A percentile compares a stretch with the other conserved stretches of the same genome.
These are phyloP conservation scores for Pichia sorboxylosa DNA, from an alignment of 1,139 yeast species.

Conservation along the genomic window DNA sequence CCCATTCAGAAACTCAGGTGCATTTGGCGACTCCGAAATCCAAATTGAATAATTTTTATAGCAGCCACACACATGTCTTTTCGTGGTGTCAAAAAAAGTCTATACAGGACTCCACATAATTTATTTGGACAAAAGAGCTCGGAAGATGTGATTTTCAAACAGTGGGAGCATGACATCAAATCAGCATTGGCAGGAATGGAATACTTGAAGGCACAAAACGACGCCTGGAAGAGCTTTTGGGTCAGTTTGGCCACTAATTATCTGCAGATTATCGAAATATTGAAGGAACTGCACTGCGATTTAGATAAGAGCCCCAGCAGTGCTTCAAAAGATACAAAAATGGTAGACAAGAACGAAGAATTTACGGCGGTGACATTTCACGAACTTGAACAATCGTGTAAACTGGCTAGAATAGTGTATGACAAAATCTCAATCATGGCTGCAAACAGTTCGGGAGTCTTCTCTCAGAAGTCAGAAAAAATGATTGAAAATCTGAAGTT, in stretches of 20 bases:
- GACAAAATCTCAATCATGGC: conserved; percentile 21
- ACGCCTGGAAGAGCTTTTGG: conserved; percentile 29
- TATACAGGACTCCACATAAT: conserved; percentile 25
- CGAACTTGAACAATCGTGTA: conserved; percentile 21
- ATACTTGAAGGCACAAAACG: conserved; percentile 29
- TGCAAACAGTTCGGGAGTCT: conserved; percentile 27
- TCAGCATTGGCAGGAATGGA: conserved; percentile 34
- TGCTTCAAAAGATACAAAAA: background rate
- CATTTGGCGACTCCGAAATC: no score
- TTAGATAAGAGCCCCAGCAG: conserved; percentile 1
- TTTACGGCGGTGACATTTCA: conserved; percentile 19
- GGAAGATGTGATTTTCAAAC: conserved; percentile 33
- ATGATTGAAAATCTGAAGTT: conserved; percentile 31
- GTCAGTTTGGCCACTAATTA: conserved; percentile 28
- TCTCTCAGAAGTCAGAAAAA: conserved; percentile 27
- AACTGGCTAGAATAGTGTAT: conserved; percentile 25
- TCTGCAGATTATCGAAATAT: conserved; percentile 24
- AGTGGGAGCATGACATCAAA: conserved; percentile 35
- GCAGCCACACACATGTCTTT: no score
- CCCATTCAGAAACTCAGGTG: no score
- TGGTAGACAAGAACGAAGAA: conserved; percentile 15
- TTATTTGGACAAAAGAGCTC: conserved; percentile 21
- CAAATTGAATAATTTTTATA: no score
- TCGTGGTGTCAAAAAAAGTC: conserved; percentile 24
- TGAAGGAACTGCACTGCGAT: conserved; percentile 29